These are phyloP conservation scores for Arachis hypogaea DNA, from an alignment of 306 rosid genomes.

Conservation along the genomic window DNA sequence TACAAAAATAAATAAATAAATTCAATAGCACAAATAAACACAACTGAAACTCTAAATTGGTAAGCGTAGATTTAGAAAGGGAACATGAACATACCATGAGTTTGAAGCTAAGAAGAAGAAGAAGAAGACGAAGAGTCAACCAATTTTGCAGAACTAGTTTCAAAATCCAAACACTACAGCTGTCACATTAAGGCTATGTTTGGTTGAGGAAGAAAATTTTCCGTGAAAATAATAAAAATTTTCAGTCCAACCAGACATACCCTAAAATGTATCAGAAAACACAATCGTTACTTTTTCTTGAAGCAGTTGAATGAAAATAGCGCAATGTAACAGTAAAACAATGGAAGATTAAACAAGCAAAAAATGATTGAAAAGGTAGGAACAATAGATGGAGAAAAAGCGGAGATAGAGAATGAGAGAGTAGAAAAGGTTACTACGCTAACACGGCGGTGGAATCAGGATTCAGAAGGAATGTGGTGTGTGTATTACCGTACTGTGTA, in stretches of 20 bases:
- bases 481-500: neutral
- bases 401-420: neutral
- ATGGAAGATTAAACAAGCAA: too few species aligned
- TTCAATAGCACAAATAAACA: neutral
- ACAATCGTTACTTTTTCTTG: neutral
- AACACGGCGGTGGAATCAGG: neutral
- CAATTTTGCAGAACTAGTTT: neutral
- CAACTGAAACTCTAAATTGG: neutral
- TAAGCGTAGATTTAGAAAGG: neutral
- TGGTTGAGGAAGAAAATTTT: too few species aligned
- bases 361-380: too few species aligned
- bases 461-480: neutral
- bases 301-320: neutral
- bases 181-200: neutral
- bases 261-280: neutral
- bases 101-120: neutral
- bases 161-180: neutral
- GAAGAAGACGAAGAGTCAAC: neutral
- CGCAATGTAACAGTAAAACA: neutral
- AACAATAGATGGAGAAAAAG: neutral
- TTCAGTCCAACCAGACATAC: too few species aligned
- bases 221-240: too few species aligned
- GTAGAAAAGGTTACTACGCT: neutral
- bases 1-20: neutral
- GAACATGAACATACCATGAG: slow-evolving; percentile 32